These are phyloP conservation scores for Populus hybrid DNA, from an alignment of 441 rosid species.

Conservation along the genomic window DNA sequence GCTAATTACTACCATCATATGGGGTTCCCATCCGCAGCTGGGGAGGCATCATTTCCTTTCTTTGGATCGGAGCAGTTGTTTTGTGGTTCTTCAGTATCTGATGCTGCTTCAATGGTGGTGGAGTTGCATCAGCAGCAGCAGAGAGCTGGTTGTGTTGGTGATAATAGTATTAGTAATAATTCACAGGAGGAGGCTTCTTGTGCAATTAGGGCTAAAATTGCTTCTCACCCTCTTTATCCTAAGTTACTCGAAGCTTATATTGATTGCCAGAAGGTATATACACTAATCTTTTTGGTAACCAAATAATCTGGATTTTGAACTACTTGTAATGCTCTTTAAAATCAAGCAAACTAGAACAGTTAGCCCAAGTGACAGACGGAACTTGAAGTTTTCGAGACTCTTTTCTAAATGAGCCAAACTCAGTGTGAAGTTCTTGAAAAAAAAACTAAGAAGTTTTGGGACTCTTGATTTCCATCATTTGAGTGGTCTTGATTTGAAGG, in stretches of 20 bases:
- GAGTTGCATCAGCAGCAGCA: constrained; percentile 20
- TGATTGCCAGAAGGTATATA: constrained; percentile 60
- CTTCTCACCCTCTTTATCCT: constrained; percentile 67
- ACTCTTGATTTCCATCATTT: not conserved
- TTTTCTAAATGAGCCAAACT: not conserved
- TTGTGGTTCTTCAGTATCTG: constrained; percentile 46
- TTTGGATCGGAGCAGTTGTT: constrained; percentile 30
- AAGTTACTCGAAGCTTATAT: constrained; percentile 51
- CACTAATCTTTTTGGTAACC: not conserved
- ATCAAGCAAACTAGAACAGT: not conserved
- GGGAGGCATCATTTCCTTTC: constrained; percentile 17
- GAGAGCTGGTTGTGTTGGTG: not conserved
- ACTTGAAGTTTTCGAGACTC: not conserved
- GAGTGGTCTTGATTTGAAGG: not conserved
- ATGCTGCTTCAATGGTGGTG: constrained; percentile 42
- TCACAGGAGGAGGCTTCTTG: constrained; percentile 33
- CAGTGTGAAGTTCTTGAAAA: not conserved
- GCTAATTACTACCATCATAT: constrained; percentile 2
- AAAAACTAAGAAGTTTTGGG: too few species aligned
- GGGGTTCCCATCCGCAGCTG: constrained; percentile 9
- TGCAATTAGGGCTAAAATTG: constrained; percentile 51
- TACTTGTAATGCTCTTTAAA: too few species aligned
- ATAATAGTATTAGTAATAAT: not conserved
- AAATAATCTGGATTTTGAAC: not conserved
- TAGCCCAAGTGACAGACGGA: not conserved